Evolutionary conservation across 1,139 yeast species (phyloP), one percentile per base, ranked within the genome.

Genomic region (Blastobotrys persicus): DNA sequence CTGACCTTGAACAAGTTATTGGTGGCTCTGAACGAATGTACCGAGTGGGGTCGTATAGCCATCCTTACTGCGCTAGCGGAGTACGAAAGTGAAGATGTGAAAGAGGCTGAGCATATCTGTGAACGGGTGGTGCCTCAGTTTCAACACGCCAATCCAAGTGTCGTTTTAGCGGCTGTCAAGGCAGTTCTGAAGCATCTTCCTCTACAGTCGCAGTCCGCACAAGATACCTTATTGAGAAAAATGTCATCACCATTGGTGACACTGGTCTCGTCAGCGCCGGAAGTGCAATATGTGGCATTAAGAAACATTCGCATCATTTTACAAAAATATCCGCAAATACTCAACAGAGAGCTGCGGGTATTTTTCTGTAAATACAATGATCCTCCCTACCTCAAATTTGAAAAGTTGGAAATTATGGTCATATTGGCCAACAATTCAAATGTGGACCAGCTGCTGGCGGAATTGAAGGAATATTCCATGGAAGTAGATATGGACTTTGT

Each of bases 31-130:
- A 91, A 91, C 67, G 99, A 94, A 70, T 92, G 98, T 70, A 91
- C 98, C 1, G 99, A 94, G 71, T 94, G 99, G 99, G 98, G 98
- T 4, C 79, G 98, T 63, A 86, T 92, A 57, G 83, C 97, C 1
- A 87, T 94, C 44, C 75, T 94, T 56, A 80, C 88, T 1, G 89
- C 96, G 1, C 71, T 94, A 57, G 76, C 88, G 7, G 91, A 85
- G 45, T 92, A 85, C 65, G 47, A 53, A 7, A 69, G 78, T 2
- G 76, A 75, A 44, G 79, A 76, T 47, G 65, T 72, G 1, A 76
- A 77, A 20, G 96, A 91, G 62, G 89, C 95, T 1, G 81, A 79
- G 56, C 92, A 88, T 64, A 88, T 94, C 49, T 80, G 94, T 55
- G 98, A 91, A 64, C 77, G 97, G 55, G 91, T 89, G 6, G 80